phyloP scores from a whole-genome alignment of 1,284 basidiomycete species.

The Paramarasmius palmivorus region DNA sequence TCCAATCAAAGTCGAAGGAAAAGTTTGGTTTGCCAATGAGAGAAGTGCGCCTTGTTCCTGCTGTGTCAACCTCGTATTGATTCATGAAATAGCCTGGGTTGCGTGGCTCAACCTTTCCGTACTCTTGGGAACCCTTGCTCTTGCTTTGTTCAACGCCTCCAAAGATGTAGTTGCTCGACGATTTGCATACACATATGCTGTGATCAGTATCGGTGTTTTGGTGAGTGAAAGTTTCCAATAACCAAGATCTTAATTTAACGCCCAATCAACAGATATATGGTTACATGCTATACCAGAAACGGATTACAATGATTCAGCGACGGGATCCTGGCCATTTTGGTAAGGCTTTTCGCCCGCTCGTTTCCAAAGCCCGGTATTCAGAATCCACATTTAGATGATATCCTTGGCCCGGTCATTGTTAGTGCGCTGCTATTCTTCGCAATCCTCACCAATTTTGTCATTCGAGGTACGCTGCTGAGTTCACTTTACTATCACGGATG shows the following conservation, averaged over 20 bases:
- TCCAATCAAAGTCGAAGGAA: conserved; percentile 91
- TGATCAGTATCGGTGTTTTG: conserved; percentile 70
- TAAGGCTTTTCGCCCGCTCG: conserved; percentile 33
- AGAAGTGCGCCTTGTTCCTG: conserved; percentile 58
- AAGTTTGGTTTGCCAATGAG: conserved; percentile 99
- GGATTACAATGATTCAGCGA: conserved; percentile 89
- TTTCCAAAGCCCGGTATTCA: conserved; percentile 5
- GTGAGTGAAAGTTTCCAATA: conserved; percentile 36
- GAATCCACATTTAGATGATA: conserved; percentile 56
- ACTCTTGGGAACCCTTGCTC: conserved; percentile 82
- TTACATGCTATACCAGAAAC: conserved; percentile 84
- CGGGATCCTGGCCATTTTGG: conserved; percentile 93
- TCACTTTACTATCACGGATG: neutral
- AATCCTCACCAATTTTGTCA: conserved; percentile 83
- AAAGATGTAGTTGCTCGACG: conserved; percentile 71
- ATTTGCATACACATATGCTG: conserved; percentile 87
- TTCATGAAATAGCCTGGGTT: conserved; percentile 70
- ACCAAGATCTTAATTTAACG: neutral
- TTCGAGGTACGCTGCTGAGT: conserved; percentile 57
- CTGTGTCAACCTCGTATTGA: neutral
- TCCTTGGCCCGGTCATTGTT: conserved; percentile 80
- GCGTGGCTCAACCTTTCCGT: conserved; percentile 89
- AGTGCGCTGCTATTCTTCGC: conserved; percentile 82
- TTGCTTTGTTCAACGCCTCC: conserved; percentile 89
- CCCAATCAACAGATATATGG: conserved; percentile 71